phyloP scores from a whole-genome alignment of 2,329 filamentous ascomycete species.

The Ophidiomyces ophidiicola region DNA sequence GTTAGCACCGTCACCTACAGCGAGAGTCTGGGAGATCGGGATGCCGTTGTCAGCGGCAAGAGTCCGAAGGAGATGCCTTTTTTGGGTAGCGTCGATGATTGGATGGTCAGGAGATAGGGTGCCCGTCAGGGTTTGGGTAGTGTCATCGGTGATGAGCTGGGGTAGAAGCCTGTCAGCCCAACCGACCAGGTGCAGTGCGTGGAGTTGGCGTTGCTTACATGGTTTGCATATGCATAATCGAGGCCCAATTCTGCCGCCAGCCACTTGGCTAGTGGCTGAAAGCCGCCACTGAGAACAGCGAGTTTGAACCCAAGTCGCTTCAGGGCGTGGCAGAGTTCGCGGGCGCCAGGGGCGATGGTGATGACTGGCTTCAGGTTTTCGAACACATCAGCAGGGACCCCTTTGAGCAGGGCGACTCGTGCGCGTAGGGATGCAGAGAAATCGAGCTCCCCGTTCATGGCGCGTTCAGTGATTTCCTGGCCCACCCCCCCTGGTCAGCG shows the following conservation, averaged over 20 bases:
- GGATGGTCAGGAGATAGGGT: constrained; percentile 42
- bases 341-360: constrained; percentile 69
- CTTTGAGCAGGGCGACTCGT: constrained; percentile 67
- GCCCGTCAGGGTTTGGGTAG: constrained; percentile 43
- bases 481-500: constrained; percentile 3
- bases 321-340: constrained; percentile 59
- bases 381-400: constrained; percentile 67
- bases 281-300: constrained; percentile 84
- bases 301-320: constrained; percentile 73
- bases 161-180: constrained; percentile 4
- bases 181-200: constrained; percentile 2
- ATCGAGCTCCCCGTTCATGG: constrained; percentile 92
- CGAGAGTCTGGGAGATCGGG: constrained; percentile 42
- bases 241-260: constrained; percentile 68
- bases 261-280: constrained; percentile 79
- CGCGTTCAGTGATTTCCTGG: constrained; percentile 69
- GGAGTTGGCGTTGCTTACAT: constrained; percentile 38
- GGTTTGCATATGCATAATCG: constrained; percentile 80
- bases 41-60: constrained; percentile 46
- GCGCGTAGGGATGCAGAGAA: constrained; percentile 75
- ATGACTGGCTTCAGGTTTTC: constrained; percentile 62
- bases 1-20: constrained; percentile 53
- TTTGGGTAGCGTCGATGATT: constrained; percentile 49
- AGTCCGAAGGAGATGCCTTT: constrained; percentile 42
- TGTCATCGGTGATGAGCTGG: constrained; percentile 39